Base-by-base conservation (phyloP, 345 rosid species). In the Melaleuca quinquenervia region DNA sequence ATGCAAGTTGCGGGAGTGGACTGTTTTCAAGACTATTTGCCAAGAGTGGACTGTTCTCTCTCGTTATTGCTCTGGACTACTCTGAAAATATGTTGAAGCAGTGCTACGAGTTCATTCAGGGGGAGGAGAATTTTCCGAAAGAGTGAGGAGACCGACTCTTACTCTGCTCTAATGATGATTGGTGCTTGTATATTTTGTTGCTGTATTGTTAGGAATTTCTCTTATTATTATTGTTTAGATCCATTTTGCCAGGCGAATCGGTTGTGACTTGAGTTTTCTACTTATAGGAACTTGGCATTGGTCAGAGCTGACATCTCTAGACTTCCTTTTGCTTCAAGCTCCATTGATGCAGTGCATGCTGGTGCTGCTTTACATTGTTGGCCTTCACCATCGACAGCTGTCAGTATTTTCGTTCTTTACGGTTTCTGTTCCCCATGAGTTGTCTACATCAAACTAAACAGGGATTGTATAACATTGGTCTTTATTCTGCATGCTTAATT, bases 361-460 rank as follows among this genome's bases (percentile, higher is more conserved):
- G 99, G 96, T 87, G 96, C 96, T 86, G 99, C 98, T 87, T 88
- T 96, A 70, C 98, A 96, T 89, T 95, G 98, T 86, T 96, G 99
- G 99, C 95, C 98, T 87, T 96, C 98, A 32, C 98, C 98, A 84
- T 90, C 95, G 51, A 84, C 91, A 56, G 99, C 95, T 12, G 98
- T 95, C 91, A 91, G 93, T 21, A 49, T 82, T 87, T 83, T 26
- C 80, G 18, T 82, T n/a, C 62, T 10, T 51, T 18, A 56, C 53
- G 15, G 48, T 70, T 70, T 70, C 48, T 18, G 80, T 70, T 70
- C 48, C 80, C 48, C 13, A 9, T 11, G 14, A 36, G 7, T 41
- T 32, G 44, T 18, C 48, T 5, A 6, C 48, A 36, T 70, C 24
- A 70, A 32, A 32, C 18, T 32, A 8, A 32, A 70, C 45, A 12